phyloP scores from a whole-genome alignment of 2,329 filamentous ascomycete genomes.

The Stagonosporopsis cucurbitacearum region DNA sequence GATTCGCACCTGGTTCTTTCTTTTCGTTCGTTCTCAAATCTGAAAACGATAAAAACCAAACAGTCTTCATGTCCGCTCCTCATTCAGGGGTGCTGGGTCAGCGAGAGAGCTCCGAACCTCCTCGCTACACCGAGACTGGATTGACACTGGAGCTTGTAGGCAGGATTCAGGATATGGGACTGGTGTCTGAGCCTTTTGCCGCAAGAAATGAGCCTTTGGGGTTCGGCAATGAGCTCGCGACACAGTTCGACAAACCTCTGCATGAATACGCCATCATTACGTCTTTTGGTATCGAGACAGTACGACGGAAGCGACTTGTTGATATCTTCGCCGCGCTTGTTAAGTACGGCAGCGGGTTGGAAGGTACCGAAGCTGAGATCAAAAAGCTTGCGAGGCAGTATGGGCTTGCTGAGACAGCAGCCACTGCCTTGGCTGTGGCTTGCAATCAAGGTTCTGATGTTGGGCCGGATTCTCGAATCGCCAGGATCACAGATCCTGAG shows the following conservation, averaged over 20 bases:
- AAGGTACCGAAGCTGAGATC: slow-evolving; percentile 81
- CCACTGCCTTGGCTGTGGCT: slow-evolving; percentile 89
- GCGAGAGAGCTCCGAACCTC: slow-evolving; percentile 59
- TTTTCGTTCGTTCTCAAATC: slow-evolving; percentile 78
- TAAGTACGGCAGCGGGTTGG: slow-evolving; percentile 72
- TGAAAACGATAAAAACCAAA: slow-evolving; percentile 65
- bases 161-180: slow-evolving; percentile 77
- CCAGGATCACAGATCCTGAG: slow-evolving; percentile 77
- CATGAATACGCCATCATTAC: slow-evolving; percentile 91
- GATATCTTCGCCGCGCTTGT: slow-evolving; percentile 90
- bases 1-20: slow-evolving; percentile 89
- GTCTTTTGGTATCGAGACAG: slow-evolving; percentile 85
- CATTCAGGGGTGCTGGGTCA: slow-evolving; percentile 84
- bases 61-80: slow-evolving; percentile 83
- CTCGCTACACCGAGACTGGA: slow-evolving; percentile 77
- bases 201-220: slow-evolving; percentile 70
- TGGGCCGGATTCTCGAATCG: slow-evolving; percentile 71
- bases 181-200: slow-evolving; percentile 73
- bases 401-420: slow-evolving; percentile 85
- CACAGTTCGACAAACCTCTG: slow-evolving; percentile 87
- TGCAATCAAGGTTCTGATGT: slow-evolving; percentile 91
- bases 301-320: slow-evolving; percentile 82
- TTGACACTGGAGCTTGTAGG: slow-evolving; percentile 79
- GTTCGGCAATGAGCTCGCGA: slow-evolving; percentile 93
- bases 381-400: slow-evolving; percentile 85